These are phyloP conservation scores for Athelia psychrophila DNA, from an alignment of 1,284 basidiomycete species.

Conservation along the genomic window DNA sequence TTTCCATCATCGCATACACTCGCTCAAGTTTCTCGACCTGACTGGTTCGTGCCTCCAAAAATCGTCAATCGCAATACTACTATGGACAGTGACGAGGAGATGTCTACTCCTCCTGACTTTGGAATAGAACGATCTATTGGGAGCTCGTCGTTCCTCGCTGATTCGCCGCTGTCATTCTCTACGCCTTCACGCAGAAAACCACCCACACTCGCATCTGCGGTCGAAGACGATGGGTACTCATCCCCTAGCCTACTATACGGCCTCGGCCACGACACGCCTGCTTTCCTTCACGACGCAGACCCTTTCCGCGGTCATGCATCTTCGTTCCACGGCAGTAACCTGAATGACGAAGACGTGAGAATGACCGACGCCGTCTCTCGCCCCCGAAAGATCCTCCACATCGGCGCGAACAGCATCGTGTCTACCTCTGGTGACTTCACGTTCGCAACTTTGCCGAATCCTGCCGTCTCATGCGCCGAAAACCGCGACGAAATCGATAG, in stretches of 20 bases:
- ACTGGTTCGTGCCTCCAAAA: neutral
- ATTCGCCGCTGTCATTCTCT: neutral
- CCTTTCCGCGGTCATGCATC: neutral
- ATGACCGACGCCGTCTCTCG: neutral
- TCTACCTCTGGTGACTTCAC: conserved; percentile 25
- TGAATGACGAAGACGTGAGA: neutral
- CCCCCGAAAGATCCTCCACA: conserved; percentile 14
- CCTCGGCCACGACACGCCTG: neutral
- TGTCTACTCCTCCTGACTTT: neutral
- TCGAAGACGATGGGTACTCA: neutral
- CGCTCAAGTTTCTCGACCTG: neutral
- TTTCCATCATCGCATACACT: neutral
- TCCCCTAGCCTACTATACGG: neutral
- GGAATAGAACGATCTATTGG: neutral
- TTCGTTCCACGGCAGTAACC: neutral
- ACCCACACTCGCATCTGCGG: neutral
- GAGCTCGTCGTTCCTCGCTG: neutral
- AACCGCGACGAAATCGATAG: neutral
- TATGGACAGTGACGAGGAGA: neutral
- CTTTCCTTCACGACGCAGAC: neutral
- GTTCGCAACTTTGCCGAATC: conserved; percentile 4
- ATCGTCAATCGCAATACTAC: neutral
- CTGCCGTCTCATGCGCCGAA: neutral
- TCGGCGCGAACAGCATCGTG: conserved; percentile 25
- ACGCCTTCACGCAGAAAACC: neutral